Conservation (phyloP, 352 stramenopile species). For the Thalassiosira livingstoniorum region DNA sequence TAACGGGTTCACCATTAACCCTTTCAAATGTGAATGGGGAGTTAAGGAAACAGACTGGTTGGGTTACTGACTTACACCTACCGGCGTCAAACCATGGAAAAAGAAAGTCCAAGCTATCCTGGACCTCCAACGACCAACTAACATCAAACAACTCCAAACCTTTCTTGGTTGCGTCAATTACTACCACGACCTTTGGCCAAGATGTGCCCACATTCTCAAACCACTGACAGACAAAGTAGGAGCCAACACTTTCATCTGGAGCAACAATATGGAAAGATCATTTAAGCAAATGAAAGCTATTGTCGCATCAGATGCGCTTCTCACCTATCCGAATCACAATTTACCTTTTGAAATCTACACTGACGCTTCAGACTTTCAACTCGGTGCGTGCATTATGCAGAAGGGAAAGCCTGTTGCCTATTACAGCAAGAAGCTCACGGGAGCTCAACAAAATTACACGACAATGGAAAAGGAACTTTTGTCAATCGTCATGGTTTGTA, state of each 20-base stretch:
- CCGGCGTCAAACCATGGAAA: slow-evolving; percentile 22
- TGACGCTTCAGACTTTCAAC: slow-evolving; percentile 27
- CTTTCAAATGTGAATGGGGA: slow-evolving; percentile 44
- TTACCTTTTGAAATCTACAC: slow-evolving; percentile 60
- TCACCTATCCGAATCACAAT: slow-evolving; percentile 62
- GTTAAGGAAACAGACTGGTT: slow-evolving; percentile 42
- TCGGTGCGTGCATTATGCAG: slow-evolving; percentile 58
- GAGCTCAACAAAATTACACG: slow-evolving; percentile 53
- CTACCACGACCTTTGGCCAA: slow-evolving; percentile 59
- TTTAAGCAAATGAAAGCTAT: neutral
- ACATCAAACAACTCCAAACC: no score
- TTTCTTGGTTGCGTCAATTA: no score
- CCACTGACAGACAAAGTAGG: slow-evolving; percentile 45
- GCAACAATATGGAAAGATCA: neutral
- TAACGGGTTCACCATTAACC: slow-evolving; percentile 46
- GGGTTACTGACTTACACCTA: slow-evolving; percentile 31
- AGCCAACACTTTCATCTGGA: neutral
- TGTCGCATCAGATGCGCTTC: slow-evolving; percentile 15
- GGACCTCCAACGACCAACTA: no score
- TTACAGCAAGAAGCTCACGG: neutral
- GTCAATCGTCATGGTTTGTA: slow-evolving; percentile 55
- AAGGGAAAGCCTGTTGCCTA: slow-evolving; percentile 47
- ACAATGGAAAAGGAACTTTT: slow-evolving; percentile 66
- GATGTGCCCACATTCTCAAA: slow-evolving; percentile 40
- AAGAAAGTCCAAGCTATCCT: slow-evolving; percentile 50